phyloP scores from a whole-genome alignment of 257 asterid species.

The Rauvolfia tetraphylla region DNA sequence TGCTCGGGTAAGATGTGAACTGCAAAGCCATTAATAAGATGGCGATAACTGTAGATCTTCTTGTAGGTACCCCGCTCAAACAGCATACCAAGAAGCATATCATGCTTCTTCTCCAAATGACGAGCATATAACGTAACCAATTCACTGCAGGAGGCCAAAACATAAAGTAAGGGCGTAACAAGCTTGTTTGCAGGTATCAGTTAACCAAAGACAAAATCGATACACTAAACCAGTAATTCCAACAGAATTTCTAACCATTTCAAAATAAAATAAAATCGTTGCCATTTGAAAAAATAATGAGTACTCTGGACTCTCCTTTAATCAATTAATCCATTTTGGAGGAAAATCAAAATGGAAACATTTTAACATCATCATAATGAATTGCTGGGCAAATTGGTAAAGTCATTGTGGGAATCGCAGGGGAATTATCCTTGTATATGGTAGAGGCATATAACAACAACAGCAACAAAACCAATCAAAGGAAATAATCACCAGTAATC shows the following conservation, averaged over 20 bases:
- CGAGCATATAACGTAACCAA: conserved; percentile 58
- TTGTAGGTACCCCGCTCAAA: conserved; percentile 76
- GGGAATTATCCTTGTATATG: neutral
- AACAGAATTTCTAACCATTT: neutral
- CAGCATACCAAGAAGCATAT: conserved; percentile 89
- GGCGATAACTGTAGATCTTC: conserved; percentile 91
- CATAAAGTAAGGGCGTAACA: conserved; percentile 15
- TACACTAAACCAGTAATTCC: neutral
- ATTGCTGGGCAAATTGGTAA: neutral
- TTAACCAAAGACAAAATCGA: neutral
- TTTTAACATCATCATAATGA: neutral
- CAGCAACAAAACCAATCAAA: neutral
- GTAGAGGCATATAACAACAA: neutral
- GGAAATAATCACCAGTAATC: neutral
- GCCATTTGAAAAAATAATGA: neutral
- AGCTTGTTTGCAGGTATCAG: neutral
- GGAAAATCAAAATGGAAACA: neutral
- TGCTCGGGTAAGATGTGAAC: conserved; percentile 83
- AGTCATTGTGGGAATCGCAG: neutral
- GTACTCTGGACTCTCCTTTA: neutral
- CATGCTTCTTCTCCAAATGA: conserved; percentile 83
- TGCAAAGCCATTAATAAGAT: conserved; percentile 91
- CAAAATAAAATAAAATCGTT: neutral
- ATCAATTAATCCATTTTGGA: neutral
- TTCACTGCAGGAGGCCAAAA: conserved; percentile 56